These are phyloP conservation scores for Begonia peltatifolia DNA, from an alignment of 306 rosid genomes.

Conservation along the genomic window DNA sequence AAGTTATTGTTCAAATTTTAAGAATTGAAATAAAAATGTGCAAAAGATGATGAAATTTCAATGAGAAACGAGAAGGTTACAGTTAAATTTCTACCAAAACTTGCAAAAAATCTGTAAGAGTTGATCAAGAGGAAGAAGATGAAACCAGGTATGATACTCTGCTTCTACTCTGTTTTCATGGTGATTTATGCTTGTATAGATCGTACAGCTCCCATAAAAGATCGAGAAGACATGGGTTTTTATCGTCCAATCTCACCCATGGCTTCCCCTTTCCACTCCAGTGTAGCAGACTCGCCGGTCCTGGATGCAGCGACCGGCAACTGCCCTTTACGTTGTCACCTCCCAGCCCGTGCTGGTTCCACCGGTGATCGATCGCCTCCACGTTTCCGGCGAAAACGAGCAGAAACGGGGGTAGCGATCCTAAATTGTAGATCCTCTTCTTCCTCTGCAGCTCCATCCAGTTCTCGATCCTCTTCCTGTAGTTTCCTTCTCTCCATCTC, in stretches of 20 bases:
- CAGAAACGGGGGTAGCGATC: slow-evolving; percentile 1
- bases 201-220: slow-evolving; percentile 1
- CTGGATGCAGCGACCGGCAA: slow-evolving; percentile 1
- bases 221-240: neutral
- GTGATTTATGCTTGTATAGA: neutral
- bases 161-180: neutral
- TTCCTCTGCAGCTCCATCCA: slow-evolving; percentile 3
- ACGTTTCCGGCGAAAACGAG: slow-evolving; percentile 1
- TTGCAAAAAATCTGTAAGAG: too few relatives aligned
- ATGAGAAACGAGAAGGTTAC: too few relatives aligned
- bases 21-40: too few relatives aligned
- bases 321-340: slow-evolving; percentile 2
- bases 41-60: too few relatives aligned
- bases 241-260: neutral
- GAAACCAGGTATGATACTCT: too few relatives aligned
- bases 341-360: slow-evolving; percentile 5
- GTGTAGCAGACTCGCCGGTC: neutral
- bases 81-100: too few relatives aligned
- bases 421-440: slow-evolving; percentile 2
- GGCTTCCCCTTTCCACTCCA: slow-evolving; percentile 6
- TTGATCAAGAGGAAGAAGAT: too few relatives aligned
- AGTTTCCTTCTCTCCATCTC: neutral
- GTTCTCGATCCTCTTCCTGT: slow-evolving; percentile 1
- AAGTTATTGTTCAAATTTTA: too few relatives aligned
- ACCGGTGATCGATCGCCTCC: neutral